Conservation (phyloP, 805 yeast genomes). For the Ogataea naganishii region DNA sequence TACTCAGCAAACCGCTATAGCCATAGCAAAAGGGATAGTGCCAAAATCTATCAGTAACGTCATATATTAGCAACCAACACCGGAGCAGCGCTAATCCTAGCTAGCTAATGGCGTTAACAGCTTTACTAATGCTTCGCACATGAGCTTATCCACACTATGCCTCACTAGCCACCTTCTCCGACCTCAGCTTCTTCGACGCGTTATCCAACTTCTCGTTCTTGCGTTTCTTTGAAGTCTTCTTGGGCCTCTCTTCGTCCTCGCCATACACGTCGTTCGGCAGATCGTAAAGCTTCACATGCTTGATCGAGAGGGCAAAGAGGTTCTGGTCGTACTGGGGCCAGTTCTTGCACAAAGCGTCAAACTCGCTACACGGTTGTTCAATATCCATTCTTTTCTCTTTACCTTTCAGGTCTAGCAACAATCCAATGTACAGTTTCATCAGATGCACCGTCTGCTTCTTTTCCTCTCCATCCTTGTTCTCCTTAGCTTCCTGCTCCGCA, state of each 20-base stretch:
- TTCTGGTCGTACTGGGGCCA: conserved; percentile 63
- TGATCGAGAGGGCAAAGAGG: conserved; percentile 51
- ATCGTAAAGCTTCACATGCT: conserved; percentile 69
- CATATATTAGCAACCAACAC: no score
- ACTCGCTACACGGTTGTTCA: conserved; percentile 85
- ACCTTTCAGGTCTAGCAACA: conserved; percentile 45
- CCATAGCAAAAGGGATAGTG: no score
- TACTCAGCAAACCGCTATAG: no score
- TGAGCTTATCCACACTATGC: no score
- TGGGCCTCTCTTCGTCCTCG: conserved; percentile 73
- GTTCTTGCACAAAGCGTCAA: conserved; percentile 68
- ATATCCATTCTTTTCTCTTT: conserved; percentile 66
- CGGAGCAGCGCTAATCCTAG: no score
- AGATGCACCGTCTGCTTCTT: conserved; percentile 37
- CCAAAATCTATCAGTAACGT: no score
- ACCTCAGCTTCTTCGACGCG: conserved; percentile 24
- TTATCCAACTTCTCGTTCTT: conserved; percentile 29
- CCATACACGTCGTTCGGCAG: conserved; percentile 78
- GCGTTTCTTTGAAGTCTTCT: conserved; percentile 45
- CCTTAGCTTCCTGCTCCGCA: conserved; percentile 8
- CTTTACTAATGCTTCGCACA: background rate
- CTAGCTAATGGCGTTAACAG: no score
- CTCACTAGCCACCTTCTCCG: conserved; percentile 5
- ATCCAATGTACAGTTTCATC: conserved; percentile 75
- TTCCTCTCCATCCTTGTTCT: conserved; percentile 12